Evolutionary conservation across 2,329 filamentous ascomycete species (phyloP).

Genomic region (Volutella citrinella): DNA sequence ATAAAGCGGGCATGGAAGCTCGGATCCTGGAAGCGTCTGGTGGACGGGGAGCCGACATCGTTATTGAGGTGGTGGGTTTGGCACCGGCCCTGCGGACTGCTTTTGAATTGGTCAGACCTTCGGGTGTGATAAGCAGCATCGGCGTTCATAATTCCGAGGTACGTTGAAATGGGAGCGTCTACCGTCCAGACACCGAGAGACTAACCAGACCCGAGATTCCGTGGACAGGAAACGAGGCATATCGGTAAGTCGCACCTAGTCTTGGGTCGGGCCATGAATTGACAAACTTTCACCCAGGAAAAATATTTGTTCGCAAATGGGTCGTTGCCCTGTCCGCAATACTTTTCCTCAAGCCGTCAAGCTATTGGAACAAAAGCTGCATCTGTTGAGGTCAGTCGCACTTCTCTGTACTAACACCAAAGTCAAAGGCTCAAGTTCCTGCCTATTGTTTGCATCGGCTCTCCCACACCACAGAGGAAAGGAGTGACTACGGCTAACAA

Average conservation of each 20-base stretch:
- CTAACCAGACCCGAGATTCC: conserved; percentile 49
- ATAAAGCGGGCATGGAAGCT: conserved; percentile 61
- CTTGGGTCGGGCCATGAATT: conserved; percentile 7
- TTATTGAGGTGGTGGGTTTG: conserved; percentile 75
- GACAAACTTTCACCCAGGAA: conserved; percentile 46
- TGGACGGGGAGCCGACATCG: conserved; percentile 79
- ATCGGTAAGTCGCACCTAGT: conserved; percentile 39
- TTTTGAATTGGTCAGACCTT: conserved; percentile 69
- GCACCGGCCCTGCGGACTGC: conserved; percentile 67
- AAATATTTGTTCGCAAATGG: conserved; percentile 72
- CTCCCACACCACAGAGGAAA: no score
- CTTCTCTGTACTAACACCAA: no score
- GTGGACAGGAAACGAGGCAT: conserved; percentile 63
- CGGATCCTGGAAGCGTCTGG: conserved; percentile 73
- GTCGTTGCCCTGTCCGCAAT: conserved; percentile 70
- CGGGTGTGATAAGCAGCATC: conserved; percentile 71
- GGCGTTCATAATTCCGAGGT: conserved; percentile 74
- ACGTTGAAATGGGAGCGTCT: conserved; percentile 14
- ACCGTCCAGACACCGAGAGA: neutral
- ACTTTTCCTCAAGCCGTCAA: conserved; percentile 65
- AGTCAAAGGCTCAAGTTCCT: no score
- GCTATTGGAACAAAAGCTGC: conserved; percentile 63
- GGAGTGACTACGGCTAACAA: no score
- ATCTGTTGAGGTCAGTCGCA: conserved; percentile 64
- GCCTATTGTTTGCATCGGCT: neutral